phyloP scores from a whole-genome alignment of 495 filamentous ascomycete genomes.

The Daldinia concentrica region DNA sequence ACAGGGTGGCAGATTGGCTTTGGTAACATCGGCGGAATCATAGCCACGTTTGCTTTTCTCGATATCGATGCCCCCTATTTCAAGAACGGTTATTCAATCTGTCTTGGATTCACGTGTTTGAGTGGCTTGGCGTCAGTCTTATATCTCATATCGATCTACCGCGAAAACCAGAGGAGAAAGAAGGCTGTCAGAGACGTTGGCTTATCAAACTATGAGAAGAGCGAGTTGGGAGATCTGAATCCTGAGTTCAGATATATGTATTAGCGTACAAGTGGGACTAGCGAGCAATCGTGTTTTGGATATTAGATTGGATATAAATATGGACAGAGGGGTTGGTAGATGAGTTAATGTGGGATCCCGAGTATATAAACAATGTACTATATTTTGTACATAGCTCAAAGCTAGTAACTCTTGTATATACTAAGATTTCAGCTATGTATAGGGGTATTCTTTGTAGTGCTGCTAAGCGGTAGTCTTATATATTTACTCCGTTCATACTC shows the following conservation, averaged over 20 bases:
- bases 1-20: slow-evolving; percentile 91
- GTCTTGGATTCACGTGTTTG: slow-evolving; percentile 76
- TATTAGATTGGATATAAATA: background rate
- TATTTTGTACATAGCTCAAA: too few species aligned
- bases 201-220: slow-evolving; percentile 78
- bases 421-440: background rate
- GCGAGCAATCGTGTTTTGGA: too few species aligned
- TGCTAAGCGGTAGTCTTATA: background rate
- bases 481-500: background rate
- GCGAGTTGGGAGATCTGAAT: slow-evolving; percentile 73
- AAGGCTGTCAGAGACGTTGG: slow-evolving; percentile 59
- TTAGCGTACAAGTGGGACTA: slow-evolving; percentile 34
- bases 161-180: slow-evolving; percentile 73
- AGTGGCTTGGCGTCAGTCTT: slow-evolving; percentile 66
- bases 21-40: slow-evolving; percentile 95
- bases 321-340: background rate
- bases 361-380: background rate
- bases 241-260: slow-evolving; percentile 70
- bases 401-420: background rate
- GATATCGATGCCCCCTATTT: slow-evolving; percentile 74
- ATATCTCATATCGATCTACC: slow-evolving; percentile 68
- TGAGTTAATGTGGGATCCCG: background rate
- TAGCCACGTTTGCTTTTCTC: slow-evolving; percentile 85
- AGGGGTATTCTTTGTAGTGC: background rate
- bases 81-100: slow-evolving; percentile 79